phyloP scores from a whole-genome alignment of 2,329 filamentous ascomycete genomes.

The Metarhizium rileyi region DNA sequence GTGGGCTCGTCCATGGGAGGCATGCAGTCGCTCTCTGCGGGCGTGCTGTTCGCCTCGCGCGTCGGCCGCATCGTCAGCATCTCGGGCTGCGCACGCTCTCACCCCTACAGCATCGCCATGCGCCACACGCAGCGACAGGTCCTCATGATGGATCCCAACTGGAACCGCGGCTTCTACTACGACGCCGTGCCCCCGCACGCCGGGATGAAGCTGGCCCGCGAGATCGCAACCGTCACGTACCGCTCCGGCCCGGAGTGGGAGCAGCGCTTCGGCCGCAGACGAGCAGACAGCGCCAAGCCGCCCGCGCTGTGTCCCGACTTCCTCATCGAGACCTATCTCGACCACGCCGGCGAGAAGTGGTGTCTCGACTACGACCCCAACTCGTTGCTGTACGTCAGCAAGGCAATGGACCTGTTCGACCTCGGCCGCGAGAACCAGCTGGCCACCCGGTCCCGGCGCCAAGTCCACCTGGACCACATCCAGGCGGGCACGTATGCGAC shows the following conservation, averaged over 20 bases:
- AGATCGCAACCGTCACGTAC: constrained; percentile 97
- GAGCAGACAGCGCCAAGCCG: constrained; percentile 76
- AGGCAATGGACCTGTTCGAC: constrained; percentile 98
- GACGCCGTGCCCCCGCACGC: constrained; percentile 79
- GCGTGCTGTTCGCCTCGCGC: constrained; percentile 70
- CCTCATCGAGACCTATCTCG: constrained; percentile 93
- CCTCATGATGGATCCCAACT: constrained; percentile 97
- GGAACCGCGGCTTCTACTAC: constrained; percentile 94
- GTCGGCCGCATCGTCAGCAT: constrained; percentile 80
- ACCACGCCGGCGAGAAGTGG: constrained; percentile 97
- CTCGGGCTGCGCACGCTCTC: constrained; percentile 85
- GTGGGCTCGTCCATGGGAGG: constrained; percentile 97
- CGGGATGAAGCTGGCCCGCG: constrained; percentile 94
- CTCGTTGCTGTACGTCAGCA: constrained; percentile 89
- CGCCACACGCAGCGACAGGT: constrained; percentile 95
- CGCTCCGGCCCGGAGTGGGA: constrained; percentile 97
- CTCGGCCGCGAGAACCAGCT: constrained; percentile 63
- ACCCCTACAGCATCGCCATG: constrained; percentile 98
- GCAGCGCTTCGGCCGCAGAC: constrained; percentile 76
- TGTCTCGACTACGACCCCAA: constrained; percentile 95
- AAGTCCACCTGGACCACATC: constrained; percentile 49
- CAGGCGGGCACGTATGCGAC: constrained; percentile 42
- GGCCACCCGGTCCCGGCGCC: constrained; percentile 51
- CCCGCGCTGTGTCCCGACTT: constrained; percentile 96
- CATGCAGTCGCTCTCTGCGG: constrained; percentile 90